phyloP scores from a whole-genome alignment of 257 asterid species.

The Solanum peruvianum region DNA sequence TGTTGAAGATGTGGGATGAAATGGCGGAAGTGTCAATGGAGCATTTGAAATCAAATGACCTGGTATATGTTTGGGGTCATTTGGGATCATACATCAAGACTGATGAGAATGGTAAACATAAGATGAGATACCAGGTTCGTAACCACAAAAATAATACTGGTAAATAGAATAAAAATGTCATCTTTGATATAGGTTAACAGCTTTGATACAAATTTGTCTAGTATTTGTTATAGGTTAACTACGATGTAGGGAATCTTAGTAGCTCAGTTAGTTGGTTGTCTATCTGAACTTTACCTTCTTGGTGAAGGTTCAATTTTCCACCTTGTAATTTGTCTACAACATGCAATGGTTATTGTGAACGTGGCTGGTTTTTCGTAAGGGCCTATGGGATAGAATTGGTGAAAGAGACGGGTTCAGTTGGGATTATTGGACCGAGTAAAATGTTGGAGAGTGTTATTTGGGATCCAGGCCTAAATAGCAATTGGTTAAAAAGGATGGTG shows the following conservation, averaged over 20 bases:
- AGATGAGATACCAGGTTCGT: slow-evolving; percentile 25
- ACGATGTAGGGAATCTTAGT: neutral
- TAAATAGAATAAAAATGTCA: neutral
- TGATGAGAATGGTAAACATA: slow-evolving; percentile 15
- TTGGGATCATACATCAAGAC: slow-evolving; percentile 30
- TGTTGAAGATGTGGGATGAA: slow-evolving; percentile 49
- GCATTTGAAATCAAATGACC: slow-evolving; percentile 51
- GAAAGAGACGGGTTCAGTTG: neutral
- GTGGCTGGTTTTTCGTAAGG: neutral
- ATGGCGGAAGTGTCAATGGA: slow-evolving; percentile 38
- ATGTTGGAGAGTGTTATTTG: neutral
- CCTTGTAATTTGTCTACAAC: neutral
- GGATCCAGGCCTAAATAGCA: neutral
- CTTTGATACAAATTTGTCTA: neutral
- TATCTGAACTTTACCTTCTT: neutral
- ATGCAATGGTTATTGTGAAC: neutral
- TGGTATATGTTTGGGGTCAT: slow-evolving; percentile 52
- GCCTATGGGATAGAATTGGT: neutral
- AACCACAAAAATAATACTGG: neutral
- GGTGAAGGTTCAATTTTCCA: neutral
- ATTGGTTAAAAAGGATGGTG: neutral
- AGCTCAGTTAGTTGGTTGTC: neutral
- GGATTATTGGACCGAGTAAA: neutral
- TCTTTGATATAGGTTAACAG: neutral
- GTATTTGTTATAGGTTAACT: neutral